These are phyloP conservation scores for Hypoxylon cercidicola DNA, from an alignment of 495 filamentous ascomycete genomes.

Conservation along the genomic window DNA sequence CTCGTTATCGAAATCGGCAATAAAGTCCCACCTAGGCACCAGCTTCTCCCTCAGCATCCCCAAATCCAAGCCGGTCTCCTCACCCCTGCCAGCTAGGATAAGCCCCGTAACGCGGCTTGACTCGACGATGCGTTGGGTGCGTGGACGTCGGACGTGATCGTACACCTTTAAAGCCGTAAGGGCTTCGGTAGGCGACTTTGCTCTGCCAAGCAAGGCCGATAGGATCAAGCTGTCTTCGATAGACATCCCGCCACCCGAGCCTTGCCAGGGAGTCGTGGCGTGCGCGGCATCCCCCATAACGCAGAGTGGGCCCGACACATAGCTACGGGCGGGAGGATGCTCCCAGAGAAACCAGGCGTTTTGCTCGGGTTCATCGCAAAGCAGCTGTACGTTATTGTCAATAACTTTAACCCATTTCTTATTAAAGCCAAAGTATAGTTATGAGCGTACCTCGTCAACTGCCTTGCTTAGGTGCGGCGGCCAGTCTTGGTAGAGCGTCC, in stretches of 20 bases:
- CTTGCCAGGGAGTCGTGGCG: constrained; percentile 51
- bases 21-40: constrained; percentile 36
- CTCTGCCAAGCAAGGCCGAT: constrained; percentile 40
- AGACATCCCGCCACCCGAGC: constrained; percentile 50
- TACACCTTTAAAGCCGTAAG: constrained; percentile 32
- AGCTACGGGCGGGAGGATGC: constrained; percentile 24
- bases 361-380: constrained; percentile 27
- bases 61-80: constrained; percentile 18
- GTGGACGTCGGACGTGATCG: constrained; percentile 34
- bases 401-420: too few relatives aligned
- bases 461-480: constrained; percentile 20
- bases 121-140: constrained; percentile 38
- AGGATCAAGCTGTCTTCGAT: constrained; percentile 53
- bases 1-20: constrained; percentile 30
- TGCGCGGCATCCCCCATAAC: constrained; percentile 58
- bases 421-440: too few relatives aligned
- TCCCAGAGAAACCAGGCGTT: constrained; percentile 26
- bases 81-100: constrained; percentile 14
- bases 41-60: constrained; percentile 5
- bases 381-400: constrained; percentile 10
- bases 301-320: constrained; percentile 37
- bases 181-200: constrained; percentile 25
- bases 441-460: constrained; percentile 19
- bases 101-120: constrained; percentile 45
- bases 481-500: constrained; percentile 22